These are phyloP conservation scores for Bruguiera sexangula DNA, from an alignment of 345 rosid species.

Conservation along the genomic window DNA sequence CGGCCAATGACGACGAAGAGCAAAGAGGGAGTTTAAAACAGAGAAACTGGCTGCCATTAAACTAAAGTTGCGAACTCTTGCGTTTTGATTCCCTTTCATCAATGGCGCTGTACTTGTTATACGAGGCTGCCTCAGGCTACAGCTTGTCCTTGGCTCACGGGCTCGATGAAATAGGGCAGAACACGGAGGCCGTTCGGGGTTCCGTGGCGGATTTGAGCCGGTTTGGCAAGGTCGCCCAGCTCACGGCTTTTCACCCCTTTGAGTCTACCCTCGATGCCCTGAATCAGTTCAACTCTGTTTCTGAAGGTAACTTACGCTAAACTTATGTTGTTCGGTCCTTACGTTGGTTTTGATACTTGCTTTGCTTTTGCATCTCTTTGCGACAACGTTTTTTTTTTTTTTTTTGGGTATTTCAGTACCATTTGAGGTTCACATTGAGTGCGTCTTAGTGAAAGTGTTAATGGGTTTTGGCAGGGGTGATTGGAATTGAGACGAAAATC, in stretches of 20 bases:
- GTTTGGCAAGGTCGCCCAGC: constrained; percentile 75
- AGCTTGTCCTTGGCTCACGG: constrained; percentile 56
- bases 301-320: constrained; percentile 50
- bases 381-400: too few species aligned
- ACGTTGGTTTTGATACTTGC: too few species aligned
- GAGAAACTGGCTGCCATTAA: neutral
- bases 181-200: constrained; percentile 70
- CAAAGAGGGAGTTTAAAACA: too few species aligned
- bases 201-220: constrained; percentile 68
- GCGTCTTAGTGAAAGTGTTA: too few species aligned
- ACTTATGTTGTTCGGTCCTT: too few species aligned
- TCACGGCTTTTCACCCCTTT: constrained; percentile 58
- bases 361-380: too few species aligned
- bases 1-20: too few species aligned
- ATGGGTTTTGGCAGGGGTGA: too few species aligned
- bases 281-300: constrained; percentile 70
- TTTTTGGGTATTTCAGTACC: too few species aligned
- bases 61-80: neutral
- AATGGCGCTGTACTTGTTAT: constrained; percentile 55
- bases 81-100: neutral
- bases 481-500: too few species aligned
- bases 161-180: constrained; percentile 77
- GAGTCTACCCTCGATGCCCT: constrained; percentile 74
- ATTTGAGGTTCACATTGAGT: too few species aligned
- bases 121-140: constrained; percentile 77